Conservation (phyloP, 139 green algal species). For the Asterochloris sp. region DNA sequence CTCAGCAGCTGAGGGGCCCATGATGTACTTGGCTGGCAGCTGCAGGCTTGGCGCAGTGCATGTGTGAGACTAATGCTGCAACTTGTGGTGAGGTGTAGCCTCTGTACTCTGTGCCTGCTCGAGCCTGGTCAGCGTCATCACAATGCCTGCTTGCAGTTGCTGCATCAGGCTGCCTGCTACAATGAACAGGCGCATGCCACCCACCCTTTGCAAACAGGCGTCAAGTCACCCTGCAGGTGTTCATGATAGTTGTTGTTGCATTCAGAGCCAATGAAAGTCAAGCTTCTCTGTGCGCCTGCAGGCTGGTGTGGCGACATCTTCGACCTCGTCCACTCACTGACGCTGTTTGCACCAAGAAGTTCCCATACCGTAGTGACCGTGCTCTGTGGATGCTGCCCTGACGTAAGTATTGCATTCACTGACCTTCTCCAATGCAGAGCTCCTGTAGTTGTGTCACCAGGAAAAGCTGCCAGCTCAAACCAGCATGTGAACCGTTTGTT, state of each 20-base stretch:
- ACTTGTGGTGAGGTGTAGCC: constrained; percentile 4
- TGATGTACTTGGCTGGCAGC: background rate
- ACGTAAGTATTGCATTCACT: background rate
- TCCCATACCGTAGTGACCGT: constrained; percentile 21
- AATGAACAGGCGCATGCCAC: too few relatives aligned
- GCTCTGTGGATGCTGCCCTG: constrained; percentile 14
- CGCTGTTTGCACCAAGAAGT: constrained; percentile 22
- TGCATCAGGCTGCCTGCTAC: too few relatives aligned
- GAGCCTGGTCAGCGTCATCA: too few relatives aligned
- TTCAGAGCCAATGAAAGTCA: too few relatives aligned
- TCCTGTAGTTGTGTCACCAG: background rate
- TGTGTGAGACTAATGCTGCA: constrained; percentile 2
- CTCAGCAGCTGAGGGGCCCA: too few relatives aligned
- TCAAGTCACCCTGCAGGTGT: too few relatives aligned
- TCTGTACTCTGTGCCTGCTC: too few relatives aligned
- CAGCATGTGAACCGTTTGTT: too few relatives aligned
- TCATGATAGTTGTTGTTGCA: too few relatives aligned
- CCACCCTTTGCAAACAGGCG: too few relatives aligned
- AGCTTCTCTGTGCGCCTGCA: background rate
- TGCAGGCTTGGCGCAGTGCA: constrained; percentile 1
- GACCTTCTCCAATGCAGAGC: background rate
- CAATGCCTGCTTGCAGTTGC: too few relatives aligned
- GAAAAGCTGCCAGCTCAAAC: too few relatives aligned
- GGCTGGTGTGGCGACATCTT: constrained; percentile 26
- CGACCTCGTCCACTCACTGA: constrained; percentile 9